Conservation (phyloP, 352 stramenopile genomes). For the Phytopythium cucurbitacearum region DNA sequence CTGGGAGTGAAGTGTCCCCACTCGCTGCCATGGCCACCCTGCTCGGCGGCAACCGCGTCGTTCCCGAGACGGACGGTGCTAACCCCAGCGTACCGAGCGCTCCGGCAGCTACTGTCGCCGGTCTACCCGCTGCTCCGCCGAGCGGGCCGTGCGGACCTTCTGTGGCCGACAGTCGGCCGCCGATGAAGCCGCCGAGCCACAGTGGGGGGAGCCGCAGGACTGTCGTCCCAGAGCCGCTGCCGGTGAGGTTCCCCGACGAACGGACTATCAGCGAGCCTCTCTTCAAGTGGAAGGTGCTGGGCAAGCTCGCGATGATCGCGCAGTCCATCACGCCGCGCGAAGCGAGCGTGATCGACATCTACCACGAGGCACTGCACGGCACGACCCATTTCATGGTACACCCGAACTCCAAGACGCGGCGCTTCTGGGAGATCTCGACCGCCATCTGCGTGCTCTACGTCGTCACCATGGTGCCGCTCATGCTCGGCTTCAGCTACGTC, state of each 20-base stretch:
- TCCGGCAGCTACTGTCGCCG: neutral
- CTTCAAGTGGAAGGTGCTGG: constrained; percentile 22
- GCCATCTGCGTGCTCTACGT: constrained; percentile 76
- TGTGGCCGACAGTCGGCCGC: no score
- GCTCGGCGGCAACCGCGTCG: constrained; percentile 1
- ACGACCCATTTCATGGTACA: constrained; percentile 69
- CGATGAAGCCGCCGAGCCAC: no score
- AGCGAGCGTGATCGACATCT: constrained; percentile 66
- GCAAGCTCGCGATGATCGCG: constrained; percentile 30
- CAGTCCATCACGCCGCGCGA: constrained; percentile 14
- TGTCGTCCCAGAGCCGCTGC: no score
- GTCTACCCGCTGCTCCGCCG: no score
- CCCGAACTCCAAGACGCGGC: constrained; percentile 70
- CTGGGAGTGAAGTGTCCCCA: no score
- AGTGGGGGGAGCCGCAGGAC: no score
- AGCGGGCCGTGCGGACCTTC: no score
- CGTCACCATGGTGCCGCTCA: constrained; percentile 61
- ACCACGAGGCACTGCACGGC: constrained; percentile 51
- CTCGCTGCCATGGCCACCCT: neutral
- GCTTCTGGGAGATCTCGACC: constrained; percentile 69
- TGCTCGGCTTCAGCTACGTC: constrained; percentile 65
- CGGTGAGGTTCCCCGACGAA: no score
- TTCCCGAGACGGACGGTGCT: neutral
- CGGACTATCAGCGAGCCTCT: no score
- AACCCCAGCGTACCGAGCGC: no score